phyloP scores from a whole-genome alignment of 805 yeast species.

The Yueomyces sinensis region DNA sequence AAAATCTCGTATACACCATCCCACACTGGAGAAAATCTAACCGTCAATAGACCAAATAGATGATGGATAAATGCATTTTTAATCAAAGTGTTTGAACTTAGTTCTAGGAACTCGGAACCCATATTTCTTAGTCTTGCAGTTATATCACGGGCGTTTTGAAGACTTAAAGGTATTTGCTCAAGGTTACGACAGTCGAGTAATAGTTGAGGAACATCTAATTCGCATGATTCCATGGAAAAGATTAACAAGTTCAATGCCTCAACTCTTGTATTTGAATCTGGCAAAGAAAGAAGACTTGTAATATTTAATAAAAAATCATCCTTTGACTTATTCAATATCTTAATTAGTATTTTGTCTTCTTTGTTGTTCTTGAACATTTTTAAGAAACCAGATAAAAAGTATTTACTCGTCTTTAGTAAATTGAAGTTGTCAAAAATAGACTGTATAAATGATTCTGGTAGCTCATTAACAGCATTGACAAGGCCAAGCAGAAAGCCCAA shows the following conservation, averaged over 20 bases:
- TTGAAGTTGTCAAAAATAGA: conserved; percentile 14
- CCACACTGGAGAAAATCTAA: conserved; percentile 80
- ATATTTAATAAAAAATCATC: conserved; percentile 1
- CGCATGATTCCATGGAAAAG: conserved; percentile 11
- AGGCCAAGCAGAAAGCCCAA: conserved; percentile 29
- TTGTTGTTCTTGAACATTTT: conserved; percentile 5
- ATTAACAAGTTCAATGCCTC: conserved; percentile 37
- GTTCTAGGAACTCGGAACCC: conserved; percentile 29
- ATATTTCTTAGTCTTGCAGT: conserved; percentile 53
- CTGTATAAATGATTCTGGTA: too few relatives aligned
- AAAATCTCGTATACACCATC: conserved; percentile 53
- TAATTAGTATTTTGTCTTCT: background rate
- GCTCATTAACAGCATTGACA: conserved; percentile 10
- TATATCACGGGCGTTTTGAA: conserved; percentile 62
- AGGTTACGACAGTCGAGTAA: conserved; percentile 42
- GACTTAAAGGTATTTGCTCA: conserved; percentile 61
- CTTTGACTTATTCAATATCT: background rate
- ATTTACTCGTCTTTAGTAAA: conserved; percentile 24
- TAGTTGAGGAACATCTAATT: conserved; percentile 25
- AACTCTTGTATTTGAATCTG: conserved; percentile 39
- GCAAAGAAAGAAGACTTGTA: conserved; percentile 30
- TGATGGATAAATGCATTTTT: conserved; percentile 27
- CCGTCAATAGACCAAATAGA: conserved; percentile 58
- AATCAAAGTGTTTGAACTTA: conserved; percentile 10
- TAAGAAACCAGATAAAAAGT: conserved; percentile 26